Conservation (phyloP, 345 rosid species). For the Eucalyptus virginea region DNA sequence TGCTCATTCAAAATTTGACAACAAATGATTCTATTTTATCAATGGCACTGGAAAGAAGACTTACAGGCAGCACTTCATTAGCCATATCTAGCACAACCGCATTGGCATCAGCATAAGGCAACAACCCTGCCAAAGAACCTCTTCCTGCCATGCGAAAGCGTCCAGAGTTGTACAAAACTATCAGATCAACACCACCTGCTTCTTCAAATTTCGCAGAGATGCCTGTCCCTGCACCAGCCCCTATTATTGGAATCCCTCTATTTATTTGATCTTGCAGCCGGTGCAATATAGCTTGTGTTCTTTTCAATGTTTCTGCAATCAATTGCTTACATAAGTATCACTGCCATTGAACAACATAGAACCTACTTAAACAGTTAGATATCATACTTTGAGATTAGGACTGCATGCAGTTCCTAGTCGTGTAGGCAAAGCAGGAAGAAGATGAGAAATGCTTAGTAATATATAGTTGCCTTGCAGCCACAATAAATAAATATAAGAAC, state of each 20-base stretch:
- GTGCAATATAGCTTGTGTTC: slow-evolving; percentile 54
- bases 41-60: slow-evolving; percentile 1
- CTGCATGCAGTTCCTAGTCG: background rate
- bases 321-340: background rate
- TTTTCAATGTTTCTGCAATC: slow-evolving; percentile 61
- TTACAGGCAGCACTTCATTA: slow-evolving; percentile 89
- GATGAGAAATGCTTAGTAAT: background rate
- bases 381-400: background rate
- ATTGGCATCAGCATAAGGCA: slow-evolving; percentile 96
- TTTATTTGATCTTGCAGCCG: slow-evolving; percentile 54
- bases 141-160: slow-evolving; percentile 99
- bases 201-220: slow-evolving; percentile 98
- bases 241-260: slow-evolving; percentile 71
- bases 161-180: slow-evolving; percentile 86
- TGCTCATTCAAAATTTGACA: background rate
- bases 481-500: background rate
- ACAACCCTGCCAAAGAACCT: slow-evolving; percentile 88
- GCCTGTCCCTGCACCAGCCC: slow-evolving; percentile 99
- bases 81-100: slow-evolving; percentile 88
- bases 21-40: background rate
- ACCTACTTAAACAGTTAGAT: background rate
- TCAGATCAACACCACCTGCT: slow-evolving; percentile 92
- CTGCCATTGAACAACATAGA: background rate
- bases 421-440: background rate
- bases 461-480: background rate